Evolutionary conservation across 331 rosid genomes (phyloP), one percentile per base, ranked within the genome.

Genomic region (Quercus phellos): DNA sequence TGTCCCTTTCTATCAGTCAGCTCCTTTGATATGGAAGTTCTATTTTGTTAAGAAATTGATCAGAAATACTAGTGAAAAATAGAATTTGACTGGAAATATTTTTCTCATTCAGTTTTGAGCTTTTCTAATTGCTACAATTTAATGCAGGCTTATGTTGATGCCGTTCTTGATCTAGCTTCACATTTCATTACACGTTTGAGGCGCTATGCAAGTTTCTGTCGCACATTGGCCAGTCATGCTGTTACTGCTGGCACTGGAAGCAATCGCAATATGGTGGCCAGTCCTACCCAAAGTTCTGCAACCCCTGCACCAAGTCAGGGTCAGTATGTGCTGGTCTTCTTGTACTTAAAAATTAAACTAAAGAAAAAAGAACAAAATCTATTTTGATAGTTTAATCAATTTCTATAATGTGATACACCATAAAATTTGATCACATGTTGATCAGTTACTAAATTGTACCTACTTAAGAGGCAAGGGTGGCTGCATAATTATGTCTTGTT

Each of bases 131-230:
- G 60, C 66, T 78, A 63, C 75, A 82, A 46, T 74, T 10, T 76
- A 60, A 50, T 90, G 80, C 93, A 94, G 98, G 98, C 97, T 64
- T 94, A 94, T 66, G 98, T 90, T 68, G 97, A 94, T 84, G 94
- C 98, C 13, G 91, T 94, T 80, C 97, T 94, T 80, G 98, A 94
- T 92, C 90, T 94, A 67, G 97, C 98, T 80, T 94, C 97, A 32
- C 98, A 94, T 87, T 92, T 94, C 81, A 92, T 92, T 72, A 94
- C 98, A 63, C 93, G 98, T 56, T 85, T 94, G 87, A 87, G 97
- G 79, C 96, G 97, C 32, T 90, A 92, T 84, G 94, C 96, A 53
- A 90, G 96, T 86, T 92, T 92, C 79, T 94, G 97, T 51, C 98
- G 94, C 76, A 92, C 97, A 78, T 71, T 94, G 89, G 97, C 97